phyloP scores from a whole-genome alignment of 306 rosid genomes.

The Inga leiocalycina region DNA sequence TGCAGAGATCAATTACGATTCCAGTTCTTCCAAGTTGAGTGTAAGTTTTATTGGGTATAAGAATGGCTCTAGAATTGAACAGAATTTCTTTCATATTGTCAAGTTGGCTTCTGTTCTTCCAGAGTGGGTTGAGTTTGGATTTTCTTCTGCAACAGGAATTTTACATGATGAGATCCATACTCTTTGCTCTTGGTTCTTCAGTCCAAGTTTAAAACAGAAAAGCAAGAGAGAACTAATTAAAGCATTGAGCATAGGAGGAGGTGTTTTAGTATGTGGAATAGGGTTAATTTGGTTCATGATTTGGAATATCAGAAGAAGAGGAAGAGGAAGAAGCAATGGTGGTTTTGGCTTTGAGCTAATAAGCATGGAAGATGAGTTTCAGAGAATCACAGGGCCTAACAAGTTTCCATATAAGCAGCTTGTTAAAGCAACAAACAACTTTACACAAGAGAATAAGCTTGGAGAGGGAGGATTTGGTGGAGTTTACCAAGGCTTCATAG shows the following conservation, averaged over 20 bases:
- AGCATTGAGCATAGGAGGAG: slow-evolving; percentile 35
- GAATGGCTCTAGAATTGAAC: slow-evolving; percentile 22
- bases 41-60: slow-evolving; percentile 28
- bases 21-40: slow-evolving; percentile 31
- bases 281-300: slow-evolving; percentile 17
- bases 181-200: slow-evolving; percentile 47
- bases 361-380: slow-evolving; percentile 40
- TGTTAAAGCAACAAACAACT: slow-evolving; percentile 37
- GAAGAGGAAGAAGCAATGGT: neutral
- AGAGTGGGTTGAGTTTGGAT: slow-evolving; percentile 46
- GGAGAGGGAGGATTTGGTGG: slow-evolving; percentile 57
- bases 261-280: slow-evolving; percentile 5
- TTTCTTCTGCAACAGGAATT: slow-evolving; percentile 36
- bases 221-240: neutral
- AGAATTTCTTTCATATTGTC: neutral
- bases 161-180: slow-evolving; percentile 33
- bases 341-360: slow-evolving; percentile 9
- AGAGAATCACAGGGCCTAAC: slow-evolving; percentile 29
- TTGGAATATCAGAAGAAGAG: slow-evolving; percentile 12
- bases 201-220: slow-evolving; percentile 3
- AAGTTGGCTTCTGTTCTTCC: slow-evolving; percentile 31
- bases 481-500: slow-evolving; percentile 8
- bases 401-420: slow-evolving; percentile 44
- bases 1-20: slow-evolving; percentile 27
- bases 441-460: slow-evolving; percentile 39